Percentiles rank a stretch among this genome's conserved stretches.
Conservation (phyloP, 345 rosid genomes). For the Salix udensis region DNA sequence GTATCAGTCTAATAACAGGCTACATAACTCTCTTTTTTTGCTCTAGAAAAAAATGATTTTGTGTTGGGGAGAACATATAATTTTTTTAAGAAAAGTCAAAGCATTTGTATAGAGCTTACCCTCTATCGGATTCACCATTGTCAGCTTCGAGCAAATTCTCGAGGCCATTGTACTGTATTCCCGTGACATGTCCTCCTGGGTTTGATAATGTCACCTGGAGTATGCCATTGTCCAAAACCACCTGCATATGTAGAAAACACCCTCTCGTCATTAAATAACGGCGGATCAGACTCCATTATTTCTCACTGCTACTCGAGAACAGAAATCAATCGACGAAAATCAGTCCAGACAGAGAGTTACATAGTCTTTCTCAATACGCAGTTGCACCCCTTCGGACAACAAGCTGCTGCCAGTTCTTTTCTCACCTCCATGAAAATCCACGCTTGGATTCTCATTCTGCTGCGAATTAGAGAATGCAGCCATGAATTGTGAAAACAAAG, state of each 20-base stretch:
- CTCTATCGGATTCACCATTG: slow-evolving; percentile 13
- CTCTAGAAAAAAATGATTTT: too few relatives aligned
- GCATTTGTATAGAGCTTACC: not conserved
- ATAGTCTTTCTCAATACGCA: slow-evolving; percentile 7
- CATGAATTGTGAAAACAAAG: not conserved
- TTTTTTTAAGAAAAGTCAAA: too few relatives aligned
- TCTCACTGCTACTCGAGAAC: not conserved
- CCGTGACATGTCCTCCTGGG: slow-evolving; percentile 16
- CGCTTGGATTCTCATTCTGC: not conserved
- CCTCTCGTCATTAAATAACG: not conserved
- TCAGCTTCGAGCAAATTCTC: slow-evolving; percentile 18
- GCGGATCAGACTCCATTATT: not conserved
- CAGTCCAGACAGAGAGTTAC: not conserved
- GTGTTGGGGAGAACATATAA: too few relatives aligned
- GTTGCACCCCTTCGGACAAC: not conserved
- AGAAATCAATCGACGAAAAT: not conserved
- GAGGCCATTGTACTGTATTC: slow-evolving; percentile 23
- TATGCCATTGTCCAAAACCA: slow-evolving; percentile 20
- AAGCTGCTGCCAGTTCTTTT: not conserved
- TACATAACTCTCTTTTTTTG: too few relatives aligned
- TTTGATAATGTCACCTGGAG: slow-evolving; percentile 9
- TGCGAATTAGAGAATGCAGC: not conserved
- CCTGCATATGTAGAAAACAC: slow-evolving; percentile 5
- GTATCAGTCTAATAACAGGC: not conserved
- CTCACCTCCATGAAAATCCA: not conserved